Evolutionary conservation across 495 filamentous ascomycete species (phyloP).

Genomic region (Geopyxis carbonaria): DNA sequence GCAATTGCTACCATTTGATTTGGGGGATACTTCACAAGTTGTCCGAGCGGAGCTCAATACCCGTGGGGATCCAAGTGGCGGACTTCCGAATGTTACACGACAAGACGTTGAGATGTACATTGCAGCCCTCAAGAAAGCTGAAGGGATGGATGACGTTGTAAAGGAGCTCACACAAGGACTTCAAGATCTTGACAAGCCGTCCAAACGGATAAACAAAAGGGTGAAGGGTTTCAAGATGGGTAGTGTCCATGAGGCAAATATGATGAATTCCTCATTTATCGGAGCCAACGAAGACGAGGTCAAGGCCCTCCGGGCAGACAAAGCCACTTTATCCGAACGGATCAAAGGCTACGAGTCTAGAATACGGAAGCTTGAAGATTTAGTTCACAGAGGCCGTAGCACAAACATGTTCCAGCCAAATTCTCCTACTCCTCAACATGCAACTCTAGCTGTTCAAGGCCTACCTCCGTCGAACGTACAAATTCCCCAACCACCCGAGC

Average conservation of each 20-base stretch:
- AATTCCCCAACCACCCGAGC: conserved; percentile 33
- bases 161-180: conserved; percentile 41
- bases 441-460: conserved; percentile 35
- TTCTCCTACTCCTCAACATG: conserved; percentile 43
- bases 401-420: not conserved
- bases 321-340: conserved; percentile 55
- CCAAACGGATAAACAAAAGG: conserved; percentile 53
- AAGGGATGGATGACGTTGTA: conserved; percentile 31
- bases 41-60: conserved; percentile 74
- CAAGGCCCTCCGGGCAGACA: conserved; percentile 53
- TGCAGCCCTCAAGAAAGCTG: conserved; percentile 38
- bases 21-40: conserved; percentile 40
- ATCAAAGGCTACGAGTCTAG: conserved; percentile 82
- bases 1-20: conserved; percentile 34
- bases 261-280: conserved; percentile 64
- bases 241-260: conserved; percentile 69
- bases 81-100: conserved; percentile 44
- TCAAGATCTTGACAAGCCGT: conserved; percentile 51
- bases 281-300: conserved; percentile 66
- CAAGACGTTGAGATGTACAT: conserved; percentile 52
- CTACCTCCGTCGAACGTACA: conserved; percentile 22
- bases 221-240: conserved; percentile 91
- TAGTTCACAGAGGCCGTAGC: conserved; percentile 49
- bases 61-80: conserved; percentile 42
- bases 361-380: conserved; percentile 77